A percentile compares a stretch with the other conserved stretches of the same genome.
These are phyloP conservation scores for Phellopilus nigrolimitatus DNA, from an alignment of 1,284 basidiomycete genomes.

Conservation along the genomic window DNA sequence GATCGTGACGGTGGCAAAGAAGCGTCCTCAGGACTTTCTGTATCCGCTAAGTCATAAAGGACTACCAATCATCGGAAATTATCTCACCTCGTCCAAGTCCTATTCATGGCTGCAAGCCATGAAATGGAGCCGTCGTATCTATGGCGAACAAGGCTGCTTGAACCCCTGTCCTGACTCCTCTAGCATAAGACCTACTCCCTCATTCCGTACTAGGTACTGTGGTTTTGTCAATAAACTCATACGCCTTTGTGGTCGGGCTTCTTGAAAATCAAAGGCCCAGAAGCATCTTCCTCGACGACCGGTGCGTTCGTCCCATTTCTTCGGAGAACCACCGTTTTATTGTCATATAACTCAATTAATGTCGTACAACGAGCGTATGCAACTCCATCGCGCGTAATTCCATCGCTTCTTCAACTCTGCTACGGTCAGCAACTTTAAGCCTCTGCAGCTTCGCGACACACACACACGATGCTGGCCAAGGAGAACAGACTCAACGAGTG, in stretches of 20 bases:
- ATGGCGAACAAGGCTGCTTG: conserved; percentile 1
- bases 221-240: conserved; percentile 5
- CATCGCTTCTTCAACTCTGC: background rate
- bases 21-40: background rate
- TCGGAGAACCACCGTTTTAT: background rate
- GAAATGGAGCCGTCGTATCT: conserved; percentile 10
- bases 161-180: too few species aligned
- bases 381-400: background rate
- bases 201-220: background rate
- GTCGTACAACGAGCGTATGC: background rate
- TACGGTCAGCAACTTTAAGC: background rate
- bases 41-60: conserved; percentile 4
- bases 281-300: background rate
- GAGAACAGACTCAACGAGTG: conserved; percentile 31
- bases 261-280: background rate
- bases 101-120: conserved; percentile 10
- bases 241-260: background rate
- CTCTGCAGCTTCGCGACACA: background rate
- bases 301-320: background rate
- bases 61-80: conserved; percentile 14
- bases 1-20: background rate
- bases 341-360: too few species aligned
- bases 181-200: too few species aligned
- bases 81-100: conserved; percentile 4
- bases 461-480: conserved; percentile 8